Conservation (phyloP, 768 basidiomycete genomes). For the Tylopilus sp. region DNA sequence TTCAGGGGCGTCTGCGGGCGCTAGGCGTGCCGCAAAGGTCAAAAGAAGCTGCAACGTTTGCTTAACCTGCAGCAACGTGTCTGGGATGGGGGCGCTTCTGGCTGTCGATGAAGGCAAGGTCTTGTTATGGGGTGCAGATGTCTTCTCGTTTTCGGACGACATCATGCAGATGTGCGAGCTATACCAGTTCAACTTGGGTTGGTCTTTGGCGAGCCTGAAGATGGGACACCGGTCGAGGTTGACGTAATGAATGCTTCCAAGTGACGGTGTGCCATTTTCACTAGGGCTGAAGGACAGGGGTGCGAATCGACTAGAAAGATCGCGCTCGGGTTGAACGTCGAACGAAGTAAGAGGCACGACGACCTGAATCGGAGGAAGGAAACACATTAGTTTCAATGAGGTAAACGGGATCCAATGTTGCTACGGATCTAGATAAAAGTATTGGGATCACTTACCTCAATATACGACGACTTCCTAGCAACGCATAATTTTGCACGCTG, state of each 20-base stretch:
- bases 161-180: conserved; percentile 23
- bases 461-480: conserved; percentile 50
- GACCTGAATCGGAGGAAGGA: conserved; percentile 13
- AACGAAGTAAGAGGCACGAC: conserved; percentile 13
- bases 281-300: conserved; percentile 12
- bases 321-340: conserved; percentile 19
- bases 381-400: background rate
- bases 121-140: background rate
- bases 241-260: conserved; percentile 41
- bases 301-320: conserved; percentile 25
- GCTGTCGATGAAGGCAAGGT: too few species aligned
- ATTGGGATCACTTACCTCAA: conserved; percentile 32
- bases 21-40: conserved; percentile 7
- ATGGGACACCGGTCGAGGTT: conserved; percentile 34
- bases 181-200: conserved; percentile 25
- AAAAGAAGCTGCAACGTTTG: conserved; percentile 30
- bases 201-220: conserved; percentile 21
- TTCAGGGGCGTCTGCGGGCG: background rate
- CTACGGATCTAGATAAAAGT: background rate
- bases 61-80: conserved; percentile 30
- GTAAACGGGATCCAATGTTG: background rate
- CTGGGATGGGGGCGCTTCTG: background rate
- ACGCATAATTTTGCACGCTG: conserved; percentile 38
- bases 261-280: conserved; percentile 3
- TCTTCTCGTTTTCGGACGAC: conserved; percentile 22